These are phyloP conservation scores for Fraxinus anomala DNA, from an alignment of 257 asterid genomes.

Conservation along the genomic window DNA sequence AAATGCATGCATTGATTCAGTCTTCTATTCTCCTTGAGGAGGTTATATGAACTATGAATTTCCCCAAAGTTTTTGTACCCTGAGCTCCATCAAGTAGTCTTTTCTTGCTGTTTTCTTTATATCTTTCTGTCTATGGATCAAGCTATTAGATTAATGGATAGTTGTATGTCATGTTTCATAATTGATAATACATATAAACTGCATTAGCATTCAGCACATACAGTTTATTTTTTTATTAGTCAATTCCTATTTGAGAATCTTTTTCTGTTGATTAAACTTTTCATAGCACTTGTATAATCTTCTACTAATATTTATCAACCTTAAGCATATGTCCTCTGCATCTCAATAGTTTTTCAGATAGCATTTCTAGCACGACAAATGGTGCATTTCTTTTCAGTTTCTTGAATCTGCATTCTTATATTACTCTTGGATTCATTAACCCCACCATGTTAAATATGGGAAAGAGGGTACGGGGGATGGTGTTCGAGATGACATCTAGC, in stretches of 20 bases:
- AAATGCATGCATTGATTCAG: constrained; percentile 22
- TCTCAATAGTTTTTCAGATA: not conserved
- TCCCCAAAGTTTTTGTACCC: not conserved
- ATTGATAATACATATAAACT: constrained; percentile 24
- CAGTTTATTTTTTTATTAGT: not conserved
- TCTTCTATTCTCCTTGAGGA: constrained; percentile 15
- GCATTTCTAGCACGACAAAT: not conserved
- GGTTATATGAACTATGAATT: constrained; percentile 16
- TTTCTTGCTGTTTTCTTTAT: constrained; percentile 2
- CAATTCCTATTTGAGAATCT: not conserved
- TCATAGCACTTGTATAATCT: not conserved
- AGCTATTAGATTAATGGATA: constrained; percentile 26
- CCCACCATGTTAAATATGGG: not conserved
- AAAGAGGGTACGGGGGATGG: not conserved
- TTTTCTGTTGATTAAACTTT: not conserved
- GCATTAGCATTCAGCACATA: not conserved
- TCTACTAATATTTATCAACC: not conserved
- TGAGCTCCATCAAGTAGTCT: not conserved
- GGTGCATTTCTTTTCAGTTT: not conserved
- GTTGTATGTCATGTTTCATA: constrained; percentile 18
- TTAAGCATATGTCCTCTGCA: not conserved
- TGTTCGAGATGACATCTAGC: too few relatives aligned
- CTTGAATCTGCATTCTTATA: not conserved
- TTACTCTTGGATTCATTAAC: not conserved
- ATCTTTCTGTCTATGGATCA: constrained; percentile 1